These are phyloP conservation scores for Elsinoe australis DNA, from an alignment of 2,329 filamentous ascomycete genomes.

Conservation along the genomic window DNA sequence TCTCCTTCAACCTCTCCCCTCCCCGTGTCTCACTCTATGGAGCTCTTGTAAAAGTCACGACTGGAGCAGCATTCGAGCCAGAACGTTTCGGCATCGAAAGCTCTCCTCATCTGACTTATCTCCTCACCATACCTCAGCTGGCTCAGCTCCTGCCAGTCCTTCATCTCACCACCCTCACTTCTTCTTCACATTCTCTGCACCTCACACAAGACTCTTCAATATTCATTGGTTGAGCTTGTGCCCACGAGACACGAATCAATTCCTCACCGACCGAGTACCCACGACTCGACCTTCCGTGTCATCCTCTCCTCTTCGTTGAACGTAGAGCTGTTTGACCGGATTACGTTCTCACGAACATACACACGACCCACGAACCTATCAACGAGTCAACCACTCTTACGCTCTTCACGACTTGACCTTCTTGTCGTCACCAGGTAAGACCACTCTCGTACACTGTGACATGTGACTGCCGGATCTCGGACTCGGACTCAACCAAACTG, in stretches of 20 bases:
- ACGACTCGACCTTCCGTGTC: slow-evolving; percentile 21
- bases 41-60: slow-evolving; percentile 16
- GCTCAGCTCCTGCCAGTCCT: slow-evolving; percentile 11
- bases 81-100: slow-evolving; percentile 14
- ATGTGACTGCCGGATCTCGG: background rate
- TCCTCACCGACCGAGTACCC: slow-evolving; percentile 2
- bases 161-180: background rate
- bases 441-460: background rate
- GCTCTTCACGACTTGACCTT: slow-evolving; percentile 24
- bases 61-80: slow-evolving; percentile 14
- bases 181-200: slow-evolving; percentile 8
- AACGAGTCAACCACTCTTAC: slow-evolving; percentile 24
- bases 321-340: slow-evolving; percentile 28
- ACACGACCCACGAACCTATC: slow-evolving; percentile 19
- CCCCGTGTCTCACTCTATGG: slow-evolving; percentile 18
- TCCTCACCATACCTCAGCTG: background rate
- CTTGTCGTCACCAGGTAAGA: slow-evolving; percentile 27
- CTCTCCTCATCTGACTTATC: slow-evolving; percentile 14
- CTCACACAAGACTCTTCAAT: background rate
- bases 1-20: slow-evolving; percentile 14
- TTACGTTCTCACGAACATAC: slow-evolving; percentile 4
- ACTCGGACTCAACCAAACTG: background rate
- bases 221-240: slow-evolving; percentile 3
- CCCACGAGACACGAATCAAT: slow-evolving; percentile 10
- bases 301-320: slow-evolving; percentile 38